Evolutionary conservation across 495 filamentous ascomycete species (phyloP).

Genomic region (Penicillium dipodomyicola): DNA sequence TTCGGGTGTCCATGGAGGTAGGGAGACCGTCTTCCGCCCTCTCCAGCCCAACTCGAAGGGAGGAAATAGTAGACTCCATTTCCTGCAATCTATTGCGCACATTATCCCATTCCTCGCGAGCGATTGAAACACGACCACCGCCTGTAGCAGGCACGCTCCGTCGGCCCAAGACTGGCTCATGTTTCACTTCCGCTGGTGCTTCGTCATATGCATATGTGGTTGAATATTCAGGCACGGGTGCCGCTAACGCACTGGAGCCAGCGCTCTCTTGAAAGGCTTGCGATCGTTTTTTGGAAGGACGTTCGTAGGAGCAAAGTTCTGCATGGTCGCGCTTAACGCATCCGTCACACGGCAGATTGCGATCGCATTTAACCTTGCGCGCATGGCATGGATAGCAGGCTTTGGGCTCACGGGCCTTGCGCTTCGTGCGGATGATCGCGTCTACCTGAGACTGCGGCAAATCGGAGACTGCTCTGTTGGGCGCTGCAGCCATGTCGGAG

Average conservation of each 20-base stretch:
- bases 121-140: slow-evolving; percentile 39
- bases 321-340: slow-evolving; percentile 72
- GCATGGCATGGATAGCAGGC: slow-evolving; percentile 74
- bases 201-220: slow-evolving; percentile 27
- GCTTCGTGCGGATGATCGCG: slow-evolving; percentile 50
- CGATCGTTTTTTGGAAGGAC: slow-evolving; percentile 56
- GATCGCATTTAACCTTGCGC: slow-evolving; percentile 73
- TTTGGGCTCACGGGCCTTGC: slow-evolving; percentile 48
- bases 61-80: slow-evolving; percentile 45
- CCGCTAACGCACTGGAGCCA: slow-evolving; percentile 16
- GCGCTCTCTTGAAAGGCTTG: slow-evolving; percentile 36
- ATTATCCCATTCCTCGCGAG: slow-evolving; percentile 50
- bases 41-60: slow-evolving; percentile 42
- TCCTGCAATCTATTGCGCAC: slow-evolving; percentile 41
- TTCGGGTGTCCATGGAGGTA: slow-evolving; percentile 39
- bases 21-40: slow-evolving; percentile 34
- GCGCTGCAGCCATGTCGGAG: slow-evolving; percentile 28
- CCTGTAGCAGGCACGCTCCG: slow-evolving; percentile 18
- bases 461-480: slow-evolving; percentile 38
- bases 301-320: slow-evolving; percentile 69
- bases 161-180: slow-evolving; percentile 26
- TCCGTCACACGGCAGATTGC: slow-evolving; percentile 68
- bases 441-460: slow-evolving; percentile 48
- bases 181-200: slow-evolving; percentile 24
- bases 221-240: slow-evolving; percentile 18